Base-by-base conservation (phyloP, 441 rosid genomes). In the Populus tomentosa region DNA sequence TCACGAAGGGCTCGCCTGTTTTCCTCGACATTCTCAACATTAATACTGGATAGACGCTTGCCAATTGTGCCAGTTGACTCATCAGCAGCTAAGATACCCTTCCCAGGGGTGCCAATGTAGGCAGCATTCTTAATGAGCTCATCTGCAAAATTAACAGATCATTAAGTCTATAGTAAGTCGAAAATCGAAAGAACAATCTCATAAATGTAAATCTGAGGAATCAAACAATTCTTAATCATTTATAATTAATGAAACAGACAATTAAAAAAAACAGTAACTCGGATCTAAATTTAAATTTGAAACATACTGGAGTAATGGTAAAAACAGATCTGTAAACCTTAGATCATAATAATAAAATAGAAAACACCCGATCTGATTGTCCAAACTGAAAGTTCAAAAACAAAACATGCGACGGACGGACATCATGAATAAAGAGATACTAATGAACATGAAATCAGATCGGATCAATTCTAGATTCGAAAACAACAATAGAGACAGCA, bases 21-120 rank as follows among this genome's bases (percentile, higher is more conserved):
- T 11, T 87, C 64, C 86, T 94, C 97, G 62, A 87, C 82, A 73
- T 96, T 96, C 86, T 94, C 97, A 32, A 94, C 99, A 75, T 90
- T 92, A 84, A 96, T 94, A 89, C 95, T 91, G 1, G 95, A 79
- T 0, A 94, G 88, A 80, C 97, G 97, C 90, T 96, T 94, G 36
- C 99, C 99, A 6, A 96, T 96, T n/a, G 98, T 96, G 24, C 98
- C 98, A 0, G 98, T 96, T 9, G 98, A 92, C 83, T 96, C 99
- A 80, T 94, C 97, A 74, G 97, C 95, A 10, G 98, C 98, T 67
- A 91, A 90, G 67, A 91, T 91, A 79, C 94, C 96, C 86, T 90
- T 91, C 36, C 93, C 94, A 16, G 92, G 91, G 78, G 93, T 85
- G 38, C 94, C 94, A 67, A 90, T 89, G 82, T 89, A 88, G 21